Evolutionary conservation across 108 stramenopile genomes (phyloP).

Genomic region (Schizochytrium sp.): DNA sequence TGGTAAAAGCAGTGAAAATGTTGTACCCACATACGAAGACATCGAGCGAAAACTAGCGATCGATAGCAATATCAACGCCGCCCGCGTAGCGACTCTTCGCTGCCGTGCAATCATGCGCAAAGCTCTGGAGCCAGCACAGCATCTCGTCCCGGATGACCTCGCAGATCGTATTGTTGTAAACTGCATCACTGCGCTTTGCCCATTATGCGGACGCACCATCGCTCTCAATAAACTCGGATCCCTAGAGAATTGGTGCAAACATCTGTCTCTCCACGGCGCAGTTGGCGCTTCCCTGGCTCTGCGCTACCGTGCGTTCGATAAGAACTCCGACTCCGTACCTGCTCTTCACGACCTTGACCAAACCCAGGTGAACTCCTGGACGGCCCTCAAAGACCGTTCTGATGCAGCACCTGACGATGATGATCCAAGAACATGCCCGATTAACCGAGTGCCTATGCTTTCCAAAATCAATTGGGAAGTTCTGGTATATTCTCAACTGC

Average conservation of each 20-base stretch:
- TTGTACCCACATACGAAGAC: not conserved
- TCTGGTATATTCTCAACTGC: conserved; percentile 43
- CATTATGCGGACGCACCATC: conserved; percentile 42
- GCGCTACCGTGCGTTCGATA: conserved; percentile 28
- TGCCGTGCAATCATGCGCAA: conserved; percentile 49
- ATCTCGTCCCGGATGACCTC: not conserved
- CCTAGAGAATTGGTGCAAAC: conserved; percentile 56
- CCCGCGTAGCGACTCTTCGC: conserved; percentile 25
- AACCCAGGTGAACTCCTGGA: not conserved
- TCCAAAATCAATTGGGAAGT: not conserved
- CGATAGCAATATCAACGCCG: conserved; percentile 46
- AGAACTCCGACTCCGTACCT: not conserved
- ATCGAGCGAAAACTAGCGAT: not conserved
- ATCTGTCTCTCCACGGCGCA: conserved; percentile 40
- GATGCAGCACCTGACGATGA: conserved; percentile 26
- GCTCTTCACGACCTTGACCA: conserved; percentile 35
- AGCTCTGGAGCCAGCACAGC: not conserved
- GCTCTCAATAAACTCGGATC: conserved; percentile 57
- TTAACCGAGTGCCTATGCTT: not conserved
- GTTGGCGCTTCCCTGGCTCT: not conserved
- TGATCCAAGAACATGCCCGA: not conserved
- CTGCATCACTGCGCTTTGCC: conserved; percentile 38
- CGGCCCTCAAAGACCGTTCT: not conserved
- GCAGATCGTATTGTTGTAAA: conserved; percentile 26
- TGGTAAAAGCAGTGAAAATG: not conserved